Conservation (phyloP, 768 basidiomycete genomes). For the Lentinus tigrinus region DNA sequence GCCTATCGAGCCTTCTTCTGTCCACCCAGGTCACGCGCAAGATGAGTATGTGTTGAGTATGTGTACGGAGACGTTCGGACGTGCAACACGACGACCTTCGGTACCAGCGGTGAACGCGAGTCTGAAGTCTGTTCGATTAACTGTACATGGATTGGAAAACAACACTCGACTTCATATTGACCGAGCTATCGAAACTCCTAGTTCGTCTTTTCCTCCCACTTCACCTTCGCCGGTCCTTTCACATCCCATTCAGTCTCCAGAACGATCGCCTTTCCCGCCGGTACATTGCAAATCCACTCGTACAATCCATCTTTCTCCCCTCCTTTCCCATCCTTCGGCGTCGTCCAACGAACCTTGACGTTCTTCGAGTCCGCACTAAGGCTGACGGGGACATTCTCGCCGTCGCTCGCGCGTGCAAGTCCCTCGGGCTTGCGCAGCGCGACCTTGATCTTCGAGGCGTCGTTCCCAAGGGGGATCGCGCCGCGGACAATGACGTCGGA, state of each 20-base stretch:
- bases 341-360: constrained; percentile 36
- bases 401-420: constrained; percentile 26
- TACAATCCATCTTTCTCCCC: constrained; percentile 38
- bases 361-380: constrained; percentile 33
- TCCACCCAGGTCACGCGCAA: too few species aligned
- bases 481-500: neutral
- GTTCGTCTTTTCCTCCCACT: constrained; percentile 20
- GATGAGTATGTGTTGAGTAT: too few species aligned
- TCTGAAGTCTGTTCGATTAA: too few species aligned
- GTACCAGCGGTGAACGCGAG: too few species aligned
- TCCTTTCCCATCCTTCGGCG: constrained; percentile 39
- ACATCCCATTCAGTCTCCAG: constrained; percentile 54
- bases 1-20: too few species aligned
- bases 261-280: constrained; percentile 41
- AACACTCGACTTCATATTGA: too few species aligned
- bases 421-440: neutral
- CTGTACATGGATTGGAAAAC: too few species aligned
- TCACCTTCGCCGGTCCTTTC: constrained; percentile 34
- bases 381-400: constrained; percentile 36
- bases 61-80: too few species aligned
- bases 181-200: too few species aligned
- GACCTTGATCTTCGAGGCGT: neutral
- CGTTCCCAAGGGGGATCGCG: neutral
- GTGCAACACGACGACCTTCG: too few species aligned
- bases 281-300: constrained; percentile 51